Base-by-base conservation (phyloP, 139 green algal species). In the Desmodesmus armatus region DNA sequence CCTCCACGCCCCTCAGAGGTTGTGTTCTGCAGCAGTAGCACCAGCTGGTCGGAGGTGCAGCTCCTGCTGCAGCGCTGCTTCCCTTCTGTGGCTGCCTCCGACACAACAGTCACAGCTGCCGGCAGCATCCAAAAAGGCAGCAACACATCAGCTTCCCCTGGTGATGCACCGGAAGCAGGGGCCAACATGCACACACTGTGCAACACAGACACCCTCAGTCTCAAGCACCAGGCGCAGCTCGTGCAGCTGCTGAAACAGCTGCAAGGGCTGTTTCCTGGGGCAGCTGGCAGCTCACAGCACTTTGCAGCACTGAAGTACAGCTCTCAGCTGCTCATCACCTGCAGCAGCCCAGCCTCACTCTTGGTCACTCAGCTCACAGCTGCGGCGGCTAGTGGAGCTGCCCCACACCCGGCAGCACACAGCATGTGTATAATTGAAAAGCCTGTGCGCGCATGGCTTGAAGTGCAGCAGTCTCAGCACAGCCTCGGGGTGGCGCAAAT, bases 41-140 rank as follows among this genome's bases (percentile, higher is more conserved):
- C 73, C 29, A 81, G 25, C 73, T 81, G 73, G 47, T 65, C 44
- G 73, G 41, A 81, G 27, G 35, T 81, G 35, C 49, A 81, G 73
- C 73, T 81, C 13, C 44, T 81, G 29, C 43, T 81, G 73, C 73
- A 81, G 51, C 49, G 73, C 31, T 81, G 73, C 49, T 81, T 65
- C 27, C 51, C 49, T 37, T 25, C 29, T 17, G 17, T 81, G 25
- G 73, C 49, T 44, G 67, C 67, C 27, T 19, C 33, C 33, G 67
- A 4, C 5, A 3, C 5, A 21, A 25, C 58, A 37, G 58, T 1
- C 58, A 37, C 58, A n/a, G 25, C 5, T 15, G 6, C 19, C 13
- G 53, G 7, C 13, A 21, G 2, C 58, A 66, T 7, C 1, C 4
- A 66, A 9, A 55, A 13, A 9, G 13, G 62, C 39, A 51, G 31